These are phyloP conservation scores for Endocladia muricata DNA, from an alignment of 31 red algal genomes.

Conservation along the genomic window DNA sequence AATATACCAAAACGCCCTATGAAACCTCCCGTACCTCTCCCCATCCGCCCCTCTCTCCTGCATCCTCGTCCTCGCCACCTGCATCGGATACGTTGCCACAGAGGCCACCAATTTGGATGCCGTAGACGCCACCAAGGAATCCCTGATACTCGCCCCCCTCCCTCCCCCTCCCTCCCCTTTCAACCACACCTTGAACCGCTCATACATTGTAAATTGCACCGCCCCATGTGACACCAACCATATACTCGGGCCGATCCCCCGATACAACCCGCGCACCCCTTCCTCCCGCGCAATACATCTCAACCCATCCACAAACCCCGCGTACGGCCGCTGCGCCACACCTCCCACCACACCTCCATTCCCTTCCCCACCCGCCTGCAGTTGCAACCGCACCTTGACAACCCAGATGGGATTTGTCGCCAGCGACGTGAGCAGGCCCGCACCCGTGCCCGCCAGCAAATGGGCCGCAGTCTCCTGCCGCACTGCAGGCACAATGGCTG, in stretches of 20 bases:
- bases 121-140: slow-evolving; percentile 74
- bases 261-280: slow-evolving; percentile 87
- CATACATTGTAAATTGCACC: slow-evolving; percentile 93
- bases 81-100: slow-evolving; percentile 83
- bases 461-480: slow-evolving; percentile 30
- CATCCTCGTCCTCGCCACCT: slow-evolving; percentile 90
- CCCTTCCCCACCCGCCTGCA: slow-evolving; percentile 35
- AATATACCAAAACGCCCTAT: slow-evolving; percentile 23
- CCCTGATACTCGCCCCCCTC: slow-evolving; percentile 8
- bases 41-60: slow-evolving; percentile 54
- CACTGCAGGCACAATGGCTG: background rate
- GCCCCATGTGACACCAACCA: slow-evolving; percentile 87
- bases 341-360: slow-evolving; percentile 9
- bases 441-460: slow-evolving; percentile 47
- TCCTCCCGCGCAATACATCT: slow-evolving; percentile 66
- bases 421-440: slow-evolving; percentile 57
- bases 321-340: slow-evolving; percentile 36
- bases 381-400: slow-evolving; percentile 90
- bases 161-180: background rate
- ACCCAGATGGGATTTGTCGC: slow-evolving; percentile 95
- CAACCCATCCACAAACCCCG: slow-evolving; percentile 52
- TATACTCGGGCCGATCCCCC: slow-evolving; percentile 73
- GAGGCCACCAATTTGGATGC: slow-evolving; percentile 79
- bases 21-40: slow-evolving; percentile 22
- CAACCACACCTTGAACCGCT: slow-evolving; percentile 59